Evolutionary conservation across 495 filamentous ascomycete genomes (phyloP).

Genomic region (Penicillium coffeae): DNA sequence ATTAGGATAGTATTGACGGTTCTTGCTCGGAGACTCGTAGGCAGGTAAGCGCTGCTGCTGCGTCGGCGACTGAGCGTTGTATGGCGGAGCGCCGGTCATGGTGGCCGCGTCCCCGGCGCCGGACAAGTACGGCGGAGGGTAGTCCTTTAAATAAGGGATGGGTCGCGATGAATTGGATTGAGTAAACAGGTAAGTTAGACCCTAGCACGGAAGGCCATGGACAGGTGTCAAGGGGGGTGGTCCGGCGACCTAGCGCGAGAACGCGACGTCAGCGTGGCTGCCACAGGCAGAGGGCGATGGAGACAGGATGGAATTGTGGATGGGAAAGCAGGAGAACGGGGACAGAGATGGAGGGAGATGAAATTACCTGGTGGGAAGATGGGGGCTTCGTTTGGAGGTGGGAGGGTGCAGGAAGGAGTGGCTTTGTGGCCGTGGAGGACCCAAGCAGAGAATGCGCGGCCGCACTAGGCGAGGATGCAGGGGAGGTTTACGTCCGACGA

Average conservation of each 20-base stretch:
- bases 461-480: constrained; percentile 22
- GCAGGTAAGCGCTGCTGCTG: constrained; percentile 37
- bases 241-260: constrained; percentile 16
- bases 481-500: constrained; percentile 1
- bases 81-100: constrained; percentile 49
- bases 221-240: constrained; percentile 23
- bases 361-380: constrained; percentile 24
- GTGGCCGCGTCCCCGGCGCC: constrained; percentile 36
- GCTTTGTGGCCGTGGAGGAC: constrained; percentile 24
- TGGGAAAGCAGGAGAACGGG: neutral
- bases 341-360: constrained; percentile 10
- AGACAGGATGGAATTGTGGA: neutral
- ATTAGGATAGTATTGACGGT: constrained; percentile 50
- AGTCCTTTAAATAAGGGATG: constrained; percentile 4
- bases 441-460: constrained; percentile 33
- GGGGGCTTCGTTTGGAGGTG: constrained; percentile 29
- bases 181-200: constrained; percentile 2
- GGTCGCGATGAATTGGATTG: constrained; percentile 17
- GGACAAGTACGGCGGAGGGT: constrained; percentile 19
- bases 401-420: constrained; percentile 26
- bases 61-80: constrained; percentile 43
- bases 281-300: constrained; percentile 3
- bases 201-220: constrained; percentile 13
- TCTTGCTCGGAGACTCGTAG: constrained; percentile 47
- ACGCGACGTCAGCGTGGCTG: constrained; percentile 27